Evolutionary conservation across 2,329 filamentous ascomycete genomes (phyloP), one percentile per base, ranked within the genome.

Genomic region (Penicillium concentricum): DNA sequence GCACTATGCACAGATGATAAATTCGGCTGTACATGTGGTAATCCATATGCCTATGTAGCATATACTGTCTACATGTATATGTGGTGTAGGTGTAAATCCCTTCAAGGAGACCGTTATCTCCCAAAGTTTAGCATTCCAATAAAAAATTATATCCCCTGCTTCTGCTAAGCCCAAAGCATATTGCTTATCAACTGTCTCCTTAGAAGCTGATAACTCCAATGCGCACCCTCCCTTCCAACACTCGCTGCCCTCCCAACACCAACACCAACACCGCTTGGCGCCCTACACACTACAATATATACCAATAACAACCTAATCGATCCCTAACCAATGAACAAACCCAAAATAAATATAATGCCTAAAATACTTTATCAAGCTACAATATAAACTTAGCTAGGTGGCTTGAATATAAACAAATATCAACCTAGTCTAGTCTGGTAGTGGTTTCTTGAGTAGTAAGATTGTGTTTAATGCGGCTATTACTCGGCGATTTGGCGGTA

Each of bases 401-500:
- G 67, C 62, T 69, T 2, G 62, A 61, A 16, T 64, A 68, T 51
- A 65, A 68, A 54, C 63, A 64, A 15, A 65, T 68, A 65, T 69
- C 26, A 65, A 69, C 38, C 63, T 53, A 15, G 16, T 35, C 1
- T 66, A 62, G 57, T 70, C n/a, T n/a, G 66, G 66, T 54, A 34
- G 43, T 2, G 0, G 37, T 61, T 10, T 63, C n/a, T 69, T n/a
- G 48, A 58, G 2, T 43, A 45, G 5, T 8, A 67, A 70, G 35
- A 47, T 10, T 69, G 32, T 35, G 32, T 34, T 68, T 50, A 65
- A 70, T 32, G 48, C 60, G 2, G 56, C 15, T 15, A 50, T 28
- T 67, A 65, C 26, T 22, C 66, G 24, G 28, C 24, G 3, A 64
- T 57, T 30, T 35, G 15, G 66, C 20, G 0, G 28, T 20, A 3